Evolutionary conservation across 768 basidiomycete species (phyloP).

Genomic region (Stropharia rugosoannulata): DNA sequence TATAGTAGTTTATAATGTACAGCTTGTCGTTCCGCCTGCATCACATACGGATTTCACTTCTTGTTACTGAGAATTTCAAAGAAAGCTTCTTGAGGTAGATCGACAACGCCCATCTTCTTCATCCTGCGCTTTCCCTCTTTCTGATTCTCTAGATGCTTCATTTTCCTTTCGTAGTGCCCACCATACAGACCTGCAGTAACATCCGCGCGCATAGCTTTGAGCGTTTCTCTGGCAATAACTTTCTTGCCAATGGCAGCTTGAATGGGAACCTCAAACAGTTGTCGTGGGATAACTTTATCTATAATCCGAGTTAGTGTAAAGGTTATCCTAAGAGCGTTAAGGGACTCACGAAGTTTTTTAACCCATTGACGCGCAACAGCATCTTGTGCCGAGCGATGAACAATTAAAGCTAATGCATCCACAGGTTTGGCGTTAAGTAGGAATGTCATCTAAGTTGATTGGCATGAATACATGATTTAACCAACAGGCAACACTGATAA

Average conservation of each 20-base stretch:
- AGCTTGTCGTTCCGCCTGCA: slow-evolving; percentile 1
- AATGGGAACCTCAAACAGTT: slow-evolving; percentile 93
- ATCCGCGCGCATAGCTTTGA: slow-evolving; percentile 84
- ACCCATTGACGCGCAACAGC: slow-evolving; percentile 81
- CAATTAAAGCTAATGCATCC: slow-evolving; percentile 90
- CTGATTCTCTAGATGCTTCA: slow-evolving; percentile 86
- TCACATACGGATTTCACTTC: slow-evolving; percentile 22
- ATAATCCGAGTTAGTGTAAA: neutral
- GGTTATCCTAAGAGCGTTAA: neutral
- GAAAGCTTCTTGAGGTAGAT: slow-evolving; percentile 95
- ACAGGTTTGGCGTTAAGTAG: slow-evolving; percentile 86
- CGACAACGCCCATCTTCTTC: slow-evolving; percentile 86
- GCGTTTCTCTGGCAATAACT: slow-evolving; percentile 85
- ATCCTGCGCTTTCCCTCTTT: slow-evolving; percentile 90
- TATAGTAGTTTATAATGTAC: slow-evolving; percentile 18
- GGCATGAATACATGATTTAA: neutral
- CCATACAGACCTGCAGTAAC: slow-evolving; percentile 95
- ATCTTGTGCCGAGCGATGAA: slow-evolving; percentile 80
- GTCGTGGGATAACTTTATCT: slow-evolving; percentile 92
- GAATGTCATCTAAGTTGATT: slow-evolving; percentile 72
- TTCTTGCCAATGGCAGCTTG: slow-evolving; percentile 89
- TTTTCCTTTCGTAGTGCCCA: slow-evolving; percentile 93
- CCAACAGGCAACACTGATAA: neutral
- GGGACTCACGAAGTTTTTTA: slow-evolving; percentile 78
- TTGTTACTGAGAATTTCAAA: slow-evolving; percentile 81